Base-by-base conservation (phyloP, 192 early-diverging fungal genomes). In the Coemansia sp. region DNA sequence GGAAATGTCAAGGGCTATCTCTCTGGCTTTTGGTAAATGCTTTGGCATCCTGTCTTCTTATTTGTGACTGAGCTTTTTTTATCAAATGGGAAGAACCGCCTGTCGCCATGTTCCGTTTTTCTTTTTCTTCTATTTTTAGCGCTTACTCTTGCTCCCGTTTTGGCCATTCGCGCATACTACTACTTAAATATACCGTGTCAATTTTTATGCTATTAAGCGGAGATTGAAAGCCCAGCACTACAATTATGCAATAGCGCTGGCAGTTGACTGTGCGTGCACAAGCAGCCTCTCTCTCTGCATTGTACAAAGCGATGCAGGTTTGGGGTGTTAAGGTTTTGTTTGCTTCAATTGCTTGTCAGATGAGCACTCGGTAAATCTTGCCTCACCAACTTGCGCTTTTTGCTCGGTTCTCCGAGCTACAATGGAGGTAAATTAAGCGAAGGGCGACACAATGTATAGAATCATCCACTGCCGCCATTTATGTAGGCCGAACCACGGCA, bases 11-110 rank as follows among this genome's bases (percentile, higher is more conserved):
- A 74, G 45, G 72, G 72, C 1, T 81, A 75, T 39, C 57, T 81
- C 57, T 71, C 73, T 6, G 74, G 73, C 6, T 80, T 80, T 51
- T 80, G 78, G 78, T 79, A 62, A 60, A 31, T 53, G 3, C 26
- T 1, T 3, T 14, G 21, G 45, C 18, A 46, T 21, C 21, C 20
- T 46, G 45, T 5, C 43, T 46, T 46, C 13, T 53, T 31, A 28
- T 18, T 3, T n/a, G 50, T 24, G 50, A 9, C 24, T n/a, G 14
- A 20, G n/a, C 20, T n/a, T n/a, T 18, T 48, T 48, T 23, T 48
- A 48, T 48, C 16, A n/a, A 50, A 26, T 26, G 4, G 53, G 31
- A n/a, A 10, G 39, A n/a, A 3, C 48, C 26, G 11, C 26, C 51
- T 26, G 51, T n/a, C 24, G 16, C 5, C 10, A 55, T 55, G 51